A percentile compares a stretch with the other conserved stretches of the same genome.
These are phyloP conservation scores for Berkeleyomyces rouxiae DNA, from an alignment of 2,329 filamentous ascomycete species.

Conservation along the genomic window DNA sequence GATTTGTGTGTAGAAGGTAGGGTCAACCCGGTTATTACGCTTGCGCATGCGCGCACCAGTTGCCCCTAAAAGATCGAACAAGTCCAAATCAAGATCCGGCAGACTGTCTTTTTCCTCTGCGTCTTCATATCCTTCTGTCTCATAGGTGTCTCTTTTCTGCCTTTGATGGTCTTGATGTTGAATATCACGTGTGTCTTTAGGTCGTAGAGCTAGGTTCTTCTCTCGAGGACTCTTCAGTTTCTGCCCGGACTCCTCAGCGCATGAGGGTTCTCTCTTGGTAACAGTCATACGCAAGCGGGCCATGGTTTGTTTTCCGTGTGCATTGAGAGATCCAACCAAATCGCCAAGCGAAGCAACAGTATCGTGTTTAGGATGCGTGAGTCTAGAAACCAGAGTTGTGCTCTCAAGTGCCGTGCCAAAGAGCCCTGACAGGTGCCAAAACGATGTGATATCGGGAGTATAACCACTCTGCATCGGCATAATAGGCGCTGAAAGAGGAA, in stretches of 20 bases:
- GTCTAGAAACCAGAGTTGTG: conserved; percentile 56
- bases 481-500: conserved; percentile 52
- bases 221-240: not conserved
- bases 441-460: conserved; percentile 42
- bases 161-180: not conserved
- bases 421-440: conserved; percentile 69
- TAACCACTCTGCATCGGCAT: conserved; percentile 31
- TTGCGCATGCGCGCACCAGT: not conserved
- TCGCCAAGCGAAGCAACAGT: conserved; percentile 37
- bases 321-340: conserved; percentile 50
- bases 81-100: conserved; percentile 16
- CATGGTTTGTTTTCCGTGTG: conserved; percentile 63
- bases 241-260: not conserved
- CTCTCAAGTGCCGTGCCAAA: conserved; percentile 64
- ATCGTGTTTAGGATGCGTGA: conserved; percentile 32
- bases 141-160: too few species aligned
- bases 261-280: conserved; percentile 6
- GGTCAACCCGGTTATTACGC: not conserved
- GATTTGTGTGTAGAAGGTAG: conserved; percentile 3
- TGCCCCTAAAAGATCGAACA: conserved; percentile 12
- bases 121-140: not conserved
- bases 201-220: not conserved
- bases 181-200: not conserved
- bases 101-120: conserved; percentile 17
- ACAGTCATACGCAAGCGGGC: conserved; percentile 57